phyloP scores from a whole-genome alignment of 176 grass and related monocot genomes.

The Pontederia paniculata region DNA sequence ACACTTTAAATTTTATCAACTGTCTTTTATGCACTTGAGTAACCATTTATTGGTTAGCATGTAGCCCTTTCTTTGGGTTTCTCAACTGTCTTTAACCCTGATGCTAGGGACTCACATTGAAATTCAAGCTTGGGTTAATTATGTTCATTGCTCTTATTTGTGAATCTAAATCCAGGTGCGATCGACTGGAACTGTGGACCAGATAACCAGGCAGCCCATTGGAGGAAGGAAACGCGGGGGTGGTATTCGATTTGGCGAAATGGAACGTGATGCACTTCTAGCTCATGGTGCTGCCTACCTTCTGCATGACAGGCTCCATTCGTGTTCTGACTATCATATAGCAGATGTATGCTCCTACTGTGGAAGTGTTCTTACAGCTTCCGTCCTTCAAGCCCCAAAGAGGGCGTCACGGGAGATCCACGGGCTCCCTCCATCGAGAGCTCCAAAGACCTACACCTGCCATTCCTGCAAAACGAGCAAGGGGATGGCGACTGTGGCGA shows the following conservation, averaged over 20 bases:
- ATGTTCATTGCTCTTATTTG: background rate
- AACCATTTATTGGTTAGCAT: too few relatives aligned
- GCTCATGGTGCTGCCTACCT: constrained; percentile 86
- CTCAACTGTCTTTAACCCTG: too few relatives aligned
- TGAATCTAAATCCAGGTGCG: constrained; percentile 44
- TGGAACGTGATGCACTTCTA: constrained; percentile 83
- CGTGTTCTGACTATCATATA: constrained; percentile 81
- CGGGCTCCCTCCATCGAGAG: constrained; percentile 40
- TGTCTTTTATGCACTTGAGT: too few relatives aligned
- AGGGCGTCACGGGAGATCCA: constrained; percentile 40
- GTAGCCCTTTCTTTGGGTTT: too few relatives aligned
- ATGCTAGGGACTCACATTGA: too few relatives aligned
- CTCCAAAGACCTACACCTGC: constrained; percentile 51
- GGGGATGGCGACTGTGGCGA: constrained; percentile 92
- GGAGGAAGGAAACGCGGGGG: constrained; percentile 93
- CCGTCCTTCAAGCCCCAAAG: constrained; percentile 40
- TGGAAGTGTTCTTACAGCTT: constrained; percentile 53
- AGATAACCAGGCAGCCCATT: constrained; percentile 76
- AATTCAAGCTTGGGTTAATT: background rate
- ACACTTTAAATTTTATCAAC: too few relatives aligned
- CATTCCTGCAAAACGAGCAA: constrained; percentile 72
- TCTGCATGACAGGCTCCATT: constrained; percentile 83
- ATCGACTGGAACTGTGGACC: constrained; percentile 61
- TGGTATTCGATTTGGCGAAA: constrained; percentile 93
- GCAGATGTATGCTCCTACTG: constrained; percentile 69